These are phyloP conservation scores for Penicillium sp. DNA, from an alignment of 2,329 filamentous ascomycete species.

Conservation along the genomic window DNA sequence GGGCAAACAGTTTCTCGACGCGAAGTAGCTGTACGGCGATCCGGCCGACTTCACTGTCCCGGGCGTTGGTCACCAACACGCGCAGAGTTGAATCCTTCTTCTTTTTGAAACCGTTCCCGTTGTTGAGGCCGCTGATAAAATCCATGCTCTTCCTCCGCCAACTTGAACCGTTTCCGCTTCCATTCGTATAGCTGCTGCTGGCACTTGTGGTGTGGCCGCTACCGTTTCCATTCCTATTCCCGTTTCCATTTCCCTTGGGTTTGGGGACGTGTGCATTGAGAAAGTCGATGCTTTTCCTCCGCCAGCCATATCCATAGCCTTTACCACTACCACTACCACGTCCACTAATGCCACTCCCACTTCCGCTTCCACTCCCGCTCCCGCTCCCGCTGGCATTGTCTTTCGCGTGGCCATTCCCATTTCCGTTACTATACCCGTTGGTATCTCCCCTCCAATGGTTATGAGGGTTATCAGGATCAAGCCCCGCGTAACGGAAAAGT, in stretches of 20 bases:
- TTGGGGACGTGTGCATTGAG: background rate
- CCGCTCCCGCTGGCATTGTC: slow-evolving; percentile 1
- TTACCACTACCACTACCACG: slow-evolving; percentile 14
- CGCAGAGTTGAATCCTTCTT: slow-evolving; percentile 28
- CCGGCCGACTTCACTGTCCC: slow-evolving; percentile 41
- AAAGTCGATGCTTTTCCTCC: slow-evolving; percentile 1
- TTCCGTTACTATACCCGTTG: background rate
- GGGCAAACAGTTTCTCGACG: slow-evolving; percentile 37
- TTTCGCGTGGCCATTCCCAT: background rate
- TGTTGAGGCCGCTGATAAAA: slow-evolving; percentile 1
- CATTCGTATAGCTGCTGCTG: slow-evolving; percentile 6
- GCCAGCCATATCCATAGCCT: slow-evolving; percentile 2
- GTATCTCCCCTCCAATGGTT: slow-evolving; percentile 6
- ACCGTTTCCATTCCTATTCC: background rate
- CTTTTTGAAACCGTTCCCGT: slow-evolving; percentile 4
- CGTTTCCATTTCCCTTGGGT: background rate
- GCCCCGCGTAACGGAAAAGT: slow-evolving; percentile 40
- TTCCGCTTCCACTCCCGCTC: slow-evolving; percentile 11
- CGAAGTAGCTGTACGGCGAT: slow-evolving; percentile 44
- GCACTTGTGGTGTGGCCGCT: background rate
- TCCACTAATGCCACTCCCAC: slow-evolving; percentile 2
- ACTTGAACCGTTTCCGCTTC: slow-evolving; percentile 1
- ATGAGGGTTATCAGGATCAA: slow-evolving; percentile 32
- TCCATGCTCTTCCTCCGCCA: slow-evolving; percentile 1
- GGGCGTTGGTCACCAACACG: slow-evolving; percentile 44